These are phyloP conservation scores for Penicillium frequentans DNA, from an alignment of 2,329 filamentous ascomycete genomes.

Conservation along the genomic window DNA sequence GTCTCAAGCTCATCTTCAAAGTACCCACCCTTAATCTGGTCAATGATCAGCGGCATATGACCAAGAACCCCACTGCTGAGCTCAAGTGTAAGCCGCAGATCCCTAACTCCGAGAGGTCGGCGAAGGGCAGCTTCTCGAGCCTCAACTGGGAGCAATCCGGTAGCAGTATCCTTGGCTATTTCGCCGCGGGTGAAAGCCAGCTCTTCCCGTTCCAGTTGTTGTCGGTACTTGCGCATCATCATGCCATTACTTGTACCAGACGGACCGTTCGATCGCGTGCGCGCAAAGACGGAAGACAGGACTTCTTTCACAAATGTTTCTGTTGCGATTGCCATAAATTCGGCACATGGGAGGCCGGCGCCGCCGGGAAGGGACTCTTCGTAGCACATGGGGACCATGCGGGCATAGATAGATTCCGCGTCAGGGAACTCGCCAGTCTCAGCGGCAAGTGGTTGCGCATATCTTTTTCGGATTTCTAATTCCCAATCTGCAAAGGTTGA, in stretches of 20 bases:
- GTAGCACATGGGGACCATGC: constrained; percentile 66
- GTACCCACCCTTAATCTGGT: constrained; percentile 68
- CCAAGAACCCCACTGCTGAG: constrained; percentile 74
- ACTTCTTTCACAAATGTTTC: constrained; percentile 65
- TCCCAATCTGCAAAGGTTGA: constrained; percentile 54
- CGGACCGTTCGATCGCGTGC: constrained; percentile 57
- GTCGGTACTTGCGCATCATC: constrained; percentile 75
- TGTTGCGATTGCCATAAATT: constrained; percentile 61
- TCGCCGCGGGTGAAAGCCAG: constrained; percentile 71
- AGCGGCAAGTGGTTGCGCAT: constrained; percentile 59
- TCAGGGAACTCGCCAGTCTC: constrained; percentile 66
- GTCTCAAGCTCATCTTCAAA: constrained; percentile 72
- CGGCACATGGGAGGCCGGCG: constrained; percentile 54
- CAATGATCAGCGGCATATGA: constrained; percentile 73
- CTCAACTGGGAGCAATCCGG: constrained; percentile 77
- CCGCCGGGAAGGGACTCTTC: constrained; percentile 61
- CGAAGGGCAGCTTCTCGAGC: constrained; percentile 72
- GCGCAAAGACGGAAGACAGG: constrained; percentile 55
- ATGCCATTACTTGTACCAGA: constrained; percentile 70
- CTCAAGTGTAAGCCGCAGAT: constrained; percentile 73
- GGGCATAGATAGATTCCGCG: constrained; percentile 55
- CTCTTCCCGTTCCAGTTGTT: constrained; percentile 75
- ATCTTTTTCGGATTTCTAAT: constrained; percentile 64
- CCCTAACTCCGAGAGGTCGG: constrained; percentile 71
- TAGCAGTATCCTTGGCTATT: constrained; percentile 67